These are phyloP conservation scores for Agrocybe chaxingu DNA, from an alignment of 768 basidiomycete genomes.

Conservation along the genomic window DNA sequence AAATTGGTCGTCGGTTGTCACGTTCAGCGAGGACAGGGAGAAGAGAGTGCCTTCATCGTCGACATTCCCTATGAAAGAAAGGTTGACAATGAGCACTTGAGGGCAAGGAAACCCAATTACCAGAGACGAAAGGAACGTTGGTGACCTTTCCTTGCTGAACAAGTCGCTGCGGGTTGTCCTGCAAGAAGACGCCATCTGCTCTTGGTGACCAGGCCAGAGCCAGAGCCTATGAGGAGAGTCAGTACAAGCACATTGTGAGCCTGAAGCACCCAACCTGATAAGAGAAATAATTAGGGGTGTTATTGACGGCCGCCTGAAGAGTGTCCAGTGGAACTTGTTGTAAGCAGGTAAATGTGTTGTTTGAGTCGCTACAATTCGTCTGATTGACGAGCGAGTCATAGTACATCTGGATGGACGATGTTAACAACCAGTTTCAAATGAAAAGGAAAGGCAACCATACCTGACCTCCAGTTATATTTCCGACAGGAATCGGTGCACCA, in stretches of 20 bases:
- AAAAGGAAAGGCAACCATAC: not conserved
- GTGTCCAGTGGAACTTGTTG: slow-evolving; percentile 32
- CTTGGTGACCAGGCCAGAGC: slow-evolving; percentile 32
- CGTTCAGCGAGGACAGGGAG: slow-evolving; percentile 18
- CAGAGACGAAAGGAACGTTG: slow-evolving; percentile 21
- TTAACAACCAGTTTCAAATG: not conserved
- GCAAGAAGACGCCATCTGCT: slow-evolving; percentile 37
- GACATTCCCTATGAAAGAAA: slow-evolving; percentile 23
- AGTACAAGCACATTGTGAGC: not conserved
- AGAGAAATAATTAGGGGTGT: slow-evolving; percentile 38
- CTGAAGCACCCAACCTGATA: slow-evolving; percentile 31
- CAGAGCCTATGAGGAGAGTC: slow-evolving; percentile 21
- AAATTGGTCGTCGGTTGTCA: slow-evolving; percentile 30
- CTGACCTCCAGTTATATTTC: slow-evolving; percentile 22
- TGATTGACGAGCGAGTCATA: slow-evolving; percentile 43
- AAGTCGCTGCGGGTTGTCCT: slow-evolving; percentile 25
- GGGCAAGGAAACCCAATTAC: not conserved
- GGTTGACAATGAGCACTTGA: not conserved
- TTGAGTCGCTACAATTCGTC: slow-evolving; percentile 34
- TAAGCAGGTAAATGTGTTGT: slow-evolving; percentile 45
- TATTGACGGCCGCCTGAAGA: slow-evolving; percentile 42
- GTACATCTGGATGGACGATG: slow-evolving; percentile 19
- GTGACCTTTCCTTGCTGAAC: slow-evolving; percentile 31
- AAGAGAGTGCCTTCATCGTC: slow-evolving; percentile 40
- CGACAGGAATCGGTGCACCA: slow-evolving; percentile 20